Percentiles rank a stretch among this genome's conserved stretches.
phyloP scores from a whole-genome alignment of 306 rosid genomes.

The Benincasa hispida region DNA sequence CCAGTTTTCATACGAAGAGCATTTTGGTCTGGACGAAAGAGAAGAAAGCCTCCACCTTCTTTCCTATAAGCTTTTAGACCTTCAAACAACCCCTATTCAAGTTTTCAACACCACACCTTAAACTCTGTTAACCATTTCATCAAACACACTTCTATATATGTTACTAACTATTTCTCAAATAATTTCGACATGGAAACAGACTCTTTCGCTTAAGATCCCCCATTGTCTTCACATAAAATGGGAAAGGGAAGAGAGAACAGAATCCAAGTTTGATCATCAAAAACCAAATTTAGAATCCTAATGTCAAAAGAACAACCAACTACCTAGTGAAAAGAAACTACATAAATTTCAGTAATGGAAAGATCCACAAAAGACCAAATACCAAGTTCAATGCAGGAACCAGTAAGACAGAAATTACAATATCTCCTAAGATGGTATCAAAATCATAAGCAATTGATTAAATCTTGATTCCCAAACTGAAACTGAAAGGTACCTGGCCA shows the following conservation, averaged over 20 bases:
- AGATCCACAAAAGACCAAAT: too few relatives aligned
- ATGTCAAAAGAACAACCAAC: too few relatives aligned
- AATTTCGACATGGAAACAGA: too few relatives aligned
- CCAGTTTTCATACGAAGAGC: conserved; percentile 64
- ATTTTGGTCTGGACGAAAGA: conserved; percentile 74
- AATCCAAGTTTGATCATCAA: too few relatives aligned
- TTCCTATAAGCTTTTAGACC: conserved; percentile 80
- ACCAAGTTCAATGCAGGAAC: neutral
- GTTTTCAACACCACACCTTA: neutral
- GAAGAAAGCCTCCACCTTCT: conserved; percentile 48
- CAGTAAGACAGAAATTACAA: neutral
- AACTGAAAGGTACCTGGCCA: conserved; percentile 45
- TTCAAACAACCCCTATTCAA: conserved; percentile 61
- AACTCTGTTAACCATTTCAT: neutral
- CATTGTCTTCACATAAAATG: neutral
- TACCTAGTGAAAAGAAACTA: too few relatives aligned
- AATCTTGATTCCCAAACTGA: neutral
- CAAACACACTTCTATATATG: too few relatives aligned
- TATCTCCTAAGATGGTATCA: neutral
- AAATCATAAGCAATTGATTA: neutral
- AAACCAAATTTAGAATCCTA: too few relatives aligned
- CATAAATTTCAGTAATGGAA: too few relatives aligned
- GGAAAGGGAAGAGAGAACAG: too few relatives aligned
- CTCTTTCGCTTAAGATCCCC: neutral
- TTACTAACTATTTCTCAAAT: neutral